Evolutionary conservation across 345 rosid genomes (phyloP).

Genomic region (rapeseed (Brassica napus)): DNA sequence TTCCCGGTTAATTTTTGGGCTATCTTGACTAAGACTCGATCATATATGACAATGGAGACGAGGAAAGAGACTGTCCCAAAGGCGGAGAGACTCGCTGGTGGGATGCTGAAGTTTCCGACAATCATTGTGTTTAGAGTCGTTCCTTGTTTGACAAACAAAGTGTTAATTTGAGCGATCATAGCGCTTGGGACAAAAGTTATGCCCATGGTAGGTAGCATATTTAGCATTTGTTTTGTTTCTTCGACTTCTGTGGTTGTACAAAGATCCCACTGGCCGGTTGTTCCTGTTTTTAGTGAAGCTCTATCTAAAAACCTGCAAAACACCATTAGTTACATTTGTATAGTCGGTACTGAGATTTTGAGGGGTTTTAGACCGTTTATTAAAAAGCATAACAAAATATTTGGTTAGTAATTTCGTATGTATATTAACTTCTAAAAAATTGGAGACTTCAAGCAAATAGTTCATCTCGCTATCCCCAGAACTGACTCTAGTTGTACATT

Average conservation of each 20-base stretch:
- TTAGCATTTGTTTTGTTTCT: conserved; percentile 92
- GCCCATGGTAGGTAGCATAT: conserved; percentile 57
- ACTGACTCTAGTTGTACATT: neutral
- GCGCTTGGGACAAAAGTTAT: conserved; percentile 81
- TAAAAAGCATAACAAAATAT: neutral
- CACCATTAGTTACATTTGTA: neutral
- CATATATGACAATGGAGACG: conserved; percentile 54
- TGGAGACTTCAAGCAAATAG: neutral
- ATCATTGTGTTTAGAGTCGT: conserved; percentile 65
- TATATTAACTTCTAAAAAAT: neutral
- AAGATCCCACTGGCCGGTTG: conserved; percentile 54
- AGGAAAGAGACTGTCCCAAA: conserved; percentile 75
- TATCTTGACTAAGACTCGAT: conserved; percentile 50
- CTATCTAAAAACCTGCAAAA: conserved; percentile 49
- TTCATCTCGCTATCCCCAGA: neutral
- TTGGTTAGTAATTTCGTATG: neutral
- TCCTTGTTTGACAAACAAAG: conserved; percentile 91
- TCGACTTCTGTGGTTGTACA: conserved; percentile 90
- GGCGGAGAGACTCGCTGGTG: conserved; percentile 67
- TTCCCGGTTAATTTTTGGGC: conserved; percentile 51
- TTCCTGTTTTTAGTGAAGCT: conserved; percentile 66
- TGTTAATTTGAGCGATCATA: conserved; percentile 71
- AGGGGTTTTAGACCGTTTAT: neutral
- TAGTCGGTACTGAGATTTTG: neutral
- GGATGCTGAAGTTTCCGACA: conserved; percentile 57